Base-by-base conservation (phyloP, 2,329 filamentous ascomycete genomes). In the Monosporascus sp. region DNA sequence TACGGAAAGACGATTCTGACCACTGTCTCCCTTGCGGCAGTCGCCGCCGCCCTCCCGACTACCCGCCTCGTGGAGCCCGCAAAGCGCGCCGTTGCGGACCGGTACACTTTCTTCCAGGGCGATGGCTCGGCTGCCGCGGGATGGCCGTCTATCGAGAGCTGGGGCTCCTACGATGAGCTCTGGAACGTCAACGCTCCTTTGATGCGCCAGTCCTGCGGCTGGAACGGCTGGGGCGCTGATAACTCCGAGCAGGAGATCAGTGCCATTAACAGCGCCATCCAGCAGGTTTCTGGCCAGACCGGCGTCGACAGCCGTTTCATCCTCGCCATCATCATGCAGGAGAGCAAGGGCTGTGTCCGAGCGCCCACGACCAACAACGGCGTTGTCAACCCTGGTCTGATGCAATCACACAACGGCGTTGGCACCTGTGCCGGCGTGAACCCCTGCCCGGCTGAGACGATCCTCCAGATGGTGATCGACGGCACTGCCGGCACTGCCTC, bases 1-100 rank as follows among this genome's bases (percentile, higher is more conserved):
- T 31, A 26, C 43, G 43, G 22, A 14, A 46, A 46, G 43, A 14
- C 26, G 5, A 3, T 24, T 46, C 7, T 46, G 3, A 27, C 47
- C n/a, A n/a, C 11, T 8, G 17, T 19, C n/a, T n/a, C 37, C 37
- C 47, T 38, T 16, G 47, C 47, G n/a, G 47, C 47, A n/a, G 47
- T 38, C 8, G 26, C 31, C n/a, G 8, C 20, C 17, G 31, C 47
- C 31, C 3, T 22, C 31, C 37, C 47, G 26, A 37, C 55, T 37
- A 50, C 45, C 19, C 50, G 20, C 54, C 73, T 81, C 20, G 74
- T 92, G 60, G 88, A 93, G 71, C 75, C 79, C 37, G 88, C 89
- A 57, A 94, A 94, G 73, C 82, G 85, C 63, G 79, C 82, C 84
- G 65, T 76, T 78, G 52, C 77, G 79, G 43, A 71, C 74, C 41